These are phyloP conservation scores for Trichothecium roseum DNA, from an alignment of 2,329 filamentous ascomycete genomes.

Conservation along the genomic window DNA sequence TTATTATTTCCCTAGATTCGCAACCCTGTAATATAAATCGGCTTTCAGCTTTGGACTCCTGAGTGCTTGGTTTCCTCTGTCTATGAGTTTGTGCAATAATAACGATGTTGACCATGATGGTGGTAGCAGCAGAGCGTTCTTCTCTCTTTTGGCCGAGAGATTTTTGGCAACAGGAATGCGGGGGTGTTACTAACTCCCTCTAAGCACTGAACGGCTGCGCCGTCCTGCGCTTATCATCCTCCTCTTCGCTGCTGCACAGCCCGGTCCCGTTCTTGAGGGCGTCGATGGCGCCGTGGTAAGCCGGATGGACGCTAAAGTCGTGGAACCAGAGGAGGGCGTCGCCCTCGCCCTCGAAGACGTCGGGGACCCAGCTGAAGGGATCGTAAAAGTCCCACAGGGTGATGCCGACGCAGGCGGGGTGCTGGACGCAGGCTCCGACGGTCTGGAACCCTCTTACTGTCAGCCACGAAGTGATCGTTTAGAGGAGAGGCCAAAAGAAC, in stretches of 20 bases:
- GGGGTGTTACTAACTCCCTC: too few relatives aligned
- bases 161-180: too few relatives aligned
- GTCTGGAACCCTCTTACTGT: constrained; percentile 4
- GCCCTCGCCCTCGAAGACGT: constrained; percentile 27
- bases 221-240: constrained; percentile 1
- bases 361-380: constrained; percentile 29
- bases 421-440: constrained; percentile 18
- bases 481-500: too few relatives aligned
- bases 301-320: constrained; percentile 29
- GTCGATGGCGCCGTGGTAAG: constrained; percentile 25
- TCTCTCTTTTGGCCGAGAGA: too few relatives aligned
- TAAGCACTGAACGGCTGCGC: neutral
- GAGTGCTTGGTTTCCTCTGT: too few relatives aligned
- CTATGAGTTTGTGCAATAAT: too few relatives aligned
- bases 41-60: too few relatives aligned
- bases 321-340: constrained; percentile 30
- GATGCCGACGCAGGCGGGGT: constrained; percentile 18
- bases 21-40: too few relatives aligned
- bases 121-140: too few relatives aligned
- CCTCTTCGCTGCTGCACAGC: constrained; percentile 5
- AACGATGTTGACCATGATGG: too few relatives aligned
- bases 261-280: constrained; percentile 22
- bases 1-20: too few relatives aligned
- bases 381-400: constrained; percentile 26
- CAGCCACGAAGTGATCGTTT: too few relatives aligned